Evolutionary conservation across 2,329 filamentous ascomycete species (phyloP).

Genomic region (Aspergillus carbonarius): DNA sequence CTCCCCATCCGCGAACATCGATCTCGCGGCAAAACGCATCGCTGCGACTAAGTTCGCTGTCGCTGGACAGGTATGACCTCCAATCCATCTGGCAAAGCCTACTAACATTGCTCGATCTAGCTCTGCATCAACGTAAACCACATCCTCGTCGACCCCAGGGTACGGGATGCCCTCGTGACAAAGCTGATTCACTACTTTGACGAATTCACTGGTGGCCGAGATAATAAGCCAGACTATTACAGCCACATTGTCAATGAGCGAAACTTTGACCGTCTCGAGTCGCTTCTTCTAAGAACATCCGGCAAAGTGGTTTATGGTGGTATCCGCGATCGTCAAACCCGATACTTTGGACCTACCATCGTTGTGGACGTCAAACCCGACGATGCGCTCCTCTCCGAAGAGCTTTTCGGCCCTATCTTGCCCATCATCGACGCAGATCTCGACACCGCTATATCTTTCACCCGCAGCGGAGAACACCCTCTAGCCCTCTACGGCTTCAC

Average conservation of each 20-base stretch:
- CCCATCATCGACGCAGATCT: conserved; percentile 38
- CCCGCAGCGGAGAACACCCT: conserved; percentile 32
- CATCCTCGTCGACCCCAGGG: conserved; percentile 43
- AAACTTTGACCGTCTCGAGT: conserved; percentile 44
- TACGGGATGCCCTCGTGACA: conserved; percentile 41
- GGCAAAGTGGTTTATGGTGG: conserved; percentile 42
- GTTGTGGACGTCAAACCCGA: conserved; percentile 36
- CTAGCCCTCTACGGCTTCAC: conserved; percentile 48
- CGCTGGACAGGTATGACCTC: conserved; percentile 37
- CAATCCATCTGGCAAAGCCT: not conserved
- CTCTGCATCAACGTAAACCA: conserved; percentile 46
- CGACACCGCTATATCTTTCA: conserved; percentile 28
- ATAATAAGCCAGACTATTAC: conserved; percentile 21
- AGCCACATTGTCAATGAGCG: conserved; percentile 44
- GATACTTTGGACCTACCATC: conserved; percentile 41
- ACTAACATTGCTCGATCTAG: not conserved
- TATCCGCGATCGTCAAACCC: conserved; percentile 27
- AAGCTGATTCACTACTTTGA: conserved; percentile 35
- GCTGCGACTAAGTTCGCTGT: conserved; percentile 46
- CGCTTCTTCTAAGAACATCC: conserved; percentile 36
- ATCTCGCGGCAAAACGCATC: conserved; percentile 46
- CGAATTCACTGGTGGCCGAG: conserved; percentile 28
- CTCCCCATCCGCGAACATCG: conserved; percentile 41
- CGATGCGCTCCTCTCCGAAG: conserved; percentile 46
- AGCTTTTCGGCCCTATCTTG: conserved; percentile 49